Base-by-base conservation (phyloP, 192 early-diverging fungal species). In the Allomyces macrogynus region DNA sequence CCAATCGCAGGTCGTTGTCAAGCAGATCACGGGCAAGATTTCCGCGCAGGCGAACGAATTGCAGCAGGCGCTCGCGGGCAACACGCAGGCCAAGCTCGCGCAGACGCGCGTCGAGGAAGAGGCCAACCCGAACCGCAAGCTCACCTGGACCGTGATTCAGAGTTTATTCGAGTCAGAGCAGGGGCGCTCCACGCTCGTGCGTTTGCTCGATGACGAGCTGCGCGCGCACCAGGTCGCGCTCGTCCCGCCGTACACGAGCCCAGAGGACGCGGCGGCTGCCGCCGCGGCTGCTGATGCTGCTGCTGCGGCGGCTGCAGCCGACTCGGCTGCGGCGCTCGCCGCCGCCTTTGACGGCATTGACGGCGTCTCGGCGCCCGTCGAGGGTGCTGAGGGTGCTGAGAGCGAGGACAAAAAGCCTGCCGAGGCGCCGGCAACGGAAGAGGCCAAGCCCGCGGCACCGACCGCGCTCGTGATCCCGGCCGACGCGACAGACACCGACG, bases 211-310 rank as follows among this genome's bases (percentile, higher is more conserved):
- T 24, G 77, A 78, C 20, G 80, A 86, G 65, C 84, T 86, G 20
- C 80, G 89, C 23, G 89, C 89, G 60, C 80, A 89, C 64, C 75
- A 96, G 27, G 75, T 93, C 26, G 77, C 85, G 63, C 88, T 92
- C 74, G 81, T 96, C 40, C 62, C 54, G 20, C 26, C 65, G 7
- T 49, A 40, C 18, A 40, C 75, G 22, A 54, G 43, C 1, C 23
- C 64, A 18, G 18, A 43, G 12, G 63, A 42, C 22, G 27, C 49
- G 54, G 65, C 61, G 14, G 25, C 23, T 23, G 66, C 40, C 8
- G 25, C 69, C 27, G 26, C 65, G 16, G 62, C 44, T n/a, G 64
- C 27, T 1, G 64, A 66, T n/a, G 67, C 26, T 22, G 67, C 54
- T 26, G 64, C 49, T n/a, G 27, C 66, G 3, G 24, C 66, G 16